Conservation (phyloP, 1,284 basidiomycete genomes). For the Sporisorium iseilematis-ciliati region DNA sequence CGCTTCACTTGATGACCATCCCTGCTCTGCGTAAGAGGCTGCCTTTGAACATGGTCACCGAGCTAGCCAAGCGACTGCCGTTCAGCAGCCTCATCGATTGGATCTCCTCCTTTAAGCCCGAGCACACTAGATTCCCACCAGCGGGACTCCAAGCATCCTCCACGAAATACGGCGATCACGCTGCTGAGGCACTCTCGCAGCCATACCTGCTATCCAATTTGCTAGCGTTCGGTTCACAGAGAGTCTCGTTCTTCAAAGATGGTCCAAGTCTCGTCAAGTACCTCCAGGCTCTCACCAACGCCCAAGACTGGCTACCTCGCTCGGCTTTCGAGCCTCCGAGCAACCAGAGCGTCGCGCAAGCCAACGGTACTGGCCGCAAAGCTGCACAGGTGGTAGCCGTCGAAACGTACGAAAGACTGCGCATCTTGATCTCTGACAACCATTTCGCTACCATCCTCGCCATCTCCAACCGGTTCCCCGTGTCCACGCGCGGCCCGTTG, state of each 20-base stretch:
- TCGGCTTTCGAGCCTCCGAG: conserved; percentile 18
- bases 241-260: conserved; percentile 53
- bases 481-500: conserved; percentile 55
- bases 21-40: conserved; percentile 50
- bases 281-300: conserved; percentile 54
- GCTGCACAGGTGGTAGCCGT: conserved; percentile 10
- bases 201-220: conserved; percentile 60
- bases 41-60: conserved; percentile 47
- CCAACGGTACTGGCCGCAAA: not conserved
- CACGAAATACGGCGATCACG: conserved; percentile 18
- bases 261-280: conserved; percentile 45
- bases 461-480: conserved; percentile 56
- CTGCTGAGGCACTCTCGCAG: conserved; percentile 18
- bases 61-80: conserved; percentile 56
- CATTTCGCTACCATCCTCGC: conserved; percentile 57
- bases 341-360: not conserved
- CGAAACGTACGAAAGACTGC: conserved; percentile 52
- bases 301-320: conserved; percentile 54
- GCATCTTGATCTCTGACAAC: conserved; percentile 47
- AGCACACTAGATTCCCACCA: not conserved
- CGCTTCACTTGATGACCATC: conserved; percentile 46
- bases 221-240: conserved; percentile 49
- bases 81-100: conserved; percentile 49
- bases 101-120: conserved; percentile 22
- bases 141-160: not conserved